These are phyloP conservation scores for Stentor roeselii DNA, from an alignment of 73 alveolate genomes.

Conservation along the genomic window DNA sequence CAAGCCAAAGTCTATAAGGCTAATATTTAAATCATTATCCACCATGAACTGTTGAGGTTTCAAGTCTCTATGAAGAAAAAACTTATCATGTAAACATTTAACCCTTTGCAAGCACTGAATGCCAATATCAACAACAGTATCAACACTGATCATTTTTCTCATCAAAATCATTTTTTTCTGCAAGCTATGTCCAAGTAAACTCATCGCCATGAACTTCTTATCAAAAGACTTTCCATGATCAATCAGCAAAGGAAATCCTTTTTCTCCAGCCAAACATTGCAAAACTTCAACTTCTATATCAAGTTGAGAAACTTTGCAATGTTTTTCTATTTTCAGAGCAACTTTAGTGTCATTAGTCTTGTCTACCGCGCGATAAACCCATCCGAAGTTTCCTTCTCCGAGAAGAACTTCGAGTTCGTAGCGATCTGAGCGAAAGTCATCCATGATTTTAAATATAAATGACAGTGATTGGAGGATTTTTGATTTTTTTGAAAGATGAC, in stretches of 20 bases:
- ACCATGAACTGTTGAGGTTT: slow-evolving; percentile 19
- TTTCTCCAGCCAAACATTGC: neutral
- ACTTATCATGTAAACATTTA: slow-evolving; percentile 8
- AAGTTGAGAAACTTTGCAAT: neutral
- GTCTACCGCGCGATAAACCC: slow-evolving; percentile 6
- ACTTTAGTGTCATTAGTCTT: neutral
- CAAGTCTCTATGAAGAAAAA: slow-evolving; percentile 9
- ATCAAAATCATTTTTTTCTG: neutral
- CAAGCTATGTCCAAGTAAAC: neutral
- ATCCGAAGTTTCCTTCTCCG: slow-evolving; percentile 22
- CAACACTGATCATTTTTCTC: neutral
- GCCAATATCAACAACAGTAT: neutral
- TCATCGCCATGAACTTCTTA: neutral
- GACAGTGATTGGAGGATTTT: neutral
- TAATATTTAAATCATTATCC: neutral
- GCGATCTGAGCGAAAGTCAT: neutral
- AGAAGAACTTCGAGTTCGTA: neutral
- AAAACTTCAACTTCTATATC: slow-evolving; percentile 13
- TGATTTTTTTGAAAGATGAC: too few relatives aligned
- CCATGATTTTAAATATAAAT: neutral
- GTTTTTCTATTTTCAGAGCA: slow-evolving; percentile 1
- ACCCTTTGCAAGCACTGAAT: neutral
- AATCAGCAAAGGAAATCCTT: slow-evolving; percentile 4
- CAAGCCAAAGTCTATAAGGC: slow-evolving; percentile 68
- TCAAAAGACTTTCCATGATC: neutral